Conservation (phyloP, 208 protist species). For the Crithidia expoeki region DNA sequence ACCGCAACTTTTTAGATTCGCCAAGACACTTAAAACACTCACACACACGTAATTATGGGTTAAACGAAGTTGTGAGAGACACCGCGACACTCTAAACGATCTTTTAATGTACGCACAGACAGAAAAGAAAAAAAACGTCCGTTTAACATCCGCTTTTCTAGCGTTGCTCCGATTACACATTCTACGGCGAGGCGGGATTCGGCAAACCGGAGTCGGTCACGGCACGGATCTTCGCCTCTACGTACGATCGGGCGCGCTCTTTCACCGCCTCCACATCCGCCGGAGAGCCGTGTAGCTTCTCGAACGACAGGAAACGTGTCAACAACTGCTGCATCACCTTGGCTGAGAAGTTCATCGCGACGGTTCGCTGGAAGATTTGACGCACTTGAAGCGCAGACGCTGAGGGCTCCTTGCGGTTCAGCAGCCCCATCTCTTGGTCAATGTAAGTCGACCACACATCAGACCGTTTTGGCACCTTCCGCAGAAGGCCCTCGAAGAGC, state of each 20-base stretch:
- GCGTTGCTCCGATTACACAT: no score
- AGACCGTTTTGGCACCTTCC: slow-evolving; percentile 84
- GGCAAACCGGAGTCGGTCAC: slow-evolving; percentile 37
- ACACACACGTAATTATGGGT: no score
- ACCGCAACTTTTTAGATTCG: no score
- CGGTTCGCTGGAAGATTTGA: slow-evolving; percentile 80
- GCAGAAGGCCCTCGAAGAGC: slow-evolving; percentile 90
- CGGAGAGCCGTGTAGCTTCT: slow-evolving; percentile 90
- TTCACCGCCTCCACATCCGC: slow-evolving; percentile 93
- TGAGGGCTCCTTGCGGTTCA: slow-evolving; percentile 54
- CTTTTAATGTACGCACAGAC: not conserved
- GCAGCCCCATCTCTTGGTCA: slow-evolving; percentile 85
- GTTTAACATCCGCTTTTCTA: no score
- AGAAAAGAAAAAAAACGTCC: no score
- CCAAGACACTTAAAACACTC: no score
- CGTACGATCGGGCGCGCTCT: slow-evolving; percentile 90
- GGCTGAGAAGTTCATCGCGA: slow-evolving; percentile 78
- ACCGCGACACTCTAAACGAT: no score
- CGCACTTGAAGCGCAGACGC: slow-evolving; percentile 60
- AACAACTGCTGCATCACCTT: slow-evolving; percentile 95
- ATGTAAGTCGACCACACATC: slow-evolving; percentile 92
- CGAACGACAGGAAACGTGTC: slow-evolving; percentile 96
- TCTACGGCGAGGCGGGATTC: not conserved
- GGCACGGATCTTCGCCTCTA: slow-evolving; percentile 89
- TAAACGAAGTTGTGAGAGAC: no score